Evolutionary conservation across 2,329 filamentous ascomycete species (phyloP), one percentile per base, ranked within the genome.

Genomic region (Claviceps sp.): DNA sequence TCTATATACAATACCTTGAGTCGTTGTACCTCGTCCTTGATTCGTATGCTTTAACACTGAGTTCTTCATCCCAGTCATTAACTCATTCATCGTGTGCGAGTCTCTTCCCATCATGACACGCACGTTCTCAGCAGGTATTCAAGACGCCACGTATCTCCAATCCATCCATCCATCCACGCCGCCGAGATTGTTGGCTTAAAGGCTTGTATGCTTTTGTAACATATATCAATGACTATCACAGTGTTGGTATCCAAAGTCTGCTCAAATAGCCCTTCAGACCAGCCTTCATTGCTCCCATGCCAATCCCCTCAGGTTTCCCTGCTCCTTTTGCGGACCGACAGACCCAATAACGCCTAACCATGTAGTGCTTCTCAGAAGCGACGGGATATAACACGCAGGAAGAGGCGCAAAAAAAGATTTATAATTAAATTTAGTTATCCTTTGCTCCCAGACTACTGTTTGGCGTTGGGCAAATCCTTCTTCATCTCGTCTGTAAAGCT

Each of bases 401-500:
- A 34, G 30, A 51, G 26, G 38, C 30, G 30, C 30, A 11, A 46
- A 14, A 16, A 38, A 22, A 34, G 37, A 41, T 26, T 22, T 18
- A 40, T 14, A 7, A 26, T n/a, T 38, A n/a, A 43, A 8, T n/a
- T 18, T 34, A 3, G 4, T n/a, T 18, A 38, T 50, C 26, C n/a
- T 4, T 34, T 9, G 2, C 9, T 22, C 24, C 30, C 44, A n/a
- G 26, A 16, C 18, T 46, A 52, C 43, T 50, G 43, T 42, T 54
- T 44, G 11, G 37, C 57, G 30, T 61, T 53, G 4, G 76, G 76
- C 40, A 81, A 58, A 24, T 67, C 62, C 53, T 72, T 74, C 62
- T 74, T 74, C 61, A 82, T 44, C 53, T 82, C 78, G 11, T 72
- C 60, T 16, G 74, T 67, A 53, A 83, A 81, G 61, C 82, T 76